These are phyloP conservation scores for Blechomonas ayalai DNA, from an alignment of 208 protist species.

Conservation along the genomic window DNA sequence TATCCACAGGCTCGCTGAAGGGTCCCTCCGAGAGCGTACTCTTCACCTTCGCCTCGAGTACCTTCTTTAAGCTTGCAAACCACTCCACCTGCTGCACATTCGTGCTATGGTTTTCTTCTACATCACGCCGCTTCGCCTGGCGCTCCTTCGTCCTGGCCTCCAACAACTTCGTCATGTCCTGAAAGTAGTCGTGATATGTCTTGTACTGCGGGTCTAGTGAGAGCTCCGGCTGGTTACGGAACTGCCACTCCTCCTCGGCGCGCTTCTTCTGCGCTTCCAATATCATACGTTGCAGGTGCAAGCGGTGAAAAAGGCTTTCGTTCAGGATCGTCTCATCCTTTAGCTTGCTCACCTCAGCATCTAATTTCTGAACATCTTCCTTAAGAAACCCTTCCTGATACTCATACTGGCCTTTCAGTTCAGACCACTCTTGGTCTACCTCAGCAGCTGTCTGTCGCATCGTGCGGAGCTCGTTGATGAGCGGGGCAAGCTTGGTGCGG, in stretches of 20 bases:
- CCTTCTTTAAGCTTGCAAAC: conserved; percentile 40
- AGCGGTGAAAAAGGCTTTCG: conserved; percentile 84
- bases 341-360: conserved; percentile 66
- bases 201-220: conserved; percentile 56
- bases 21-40: conserved; percentile 12
- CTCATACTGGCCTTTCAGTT: conserved; percentile 85
- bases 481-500: conserved; percentile 74
- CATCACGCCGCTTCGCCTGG: conserved; percentile 65
- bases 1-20: not conserved
- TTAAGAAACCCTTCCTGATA: conserved; percentile 73
- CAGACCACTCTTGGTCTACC: conserved; percentile 79
- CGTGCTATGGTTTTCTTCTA: conserved; percentile 78
- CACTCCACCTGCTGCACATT: conserved; percentile 83
- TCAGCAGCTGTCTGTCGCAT: conserved; percentile 74
- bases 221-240: conserved; percentile 13
- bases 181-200: conserved; percentile 48
- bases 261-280: conserved; percentile 39
- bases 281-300: conserved; percentile 50
- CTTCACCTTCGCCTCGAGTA: conserved; percentile 60
- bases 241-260: conserved; percentile 46
- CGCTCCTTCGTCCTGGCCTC: conserved; percentile 57
- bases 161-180: conserved; percentile 27
- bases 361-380: conserved; percentile 82
- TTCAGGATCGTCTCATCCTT: conserved; percentile 62
- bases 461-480: conserved; percentile 84